Evolutionary conservation across 2,329 filamentous ascomycete genomes (phyloP).

Genomic region (Madurella fahalii): DNA sequence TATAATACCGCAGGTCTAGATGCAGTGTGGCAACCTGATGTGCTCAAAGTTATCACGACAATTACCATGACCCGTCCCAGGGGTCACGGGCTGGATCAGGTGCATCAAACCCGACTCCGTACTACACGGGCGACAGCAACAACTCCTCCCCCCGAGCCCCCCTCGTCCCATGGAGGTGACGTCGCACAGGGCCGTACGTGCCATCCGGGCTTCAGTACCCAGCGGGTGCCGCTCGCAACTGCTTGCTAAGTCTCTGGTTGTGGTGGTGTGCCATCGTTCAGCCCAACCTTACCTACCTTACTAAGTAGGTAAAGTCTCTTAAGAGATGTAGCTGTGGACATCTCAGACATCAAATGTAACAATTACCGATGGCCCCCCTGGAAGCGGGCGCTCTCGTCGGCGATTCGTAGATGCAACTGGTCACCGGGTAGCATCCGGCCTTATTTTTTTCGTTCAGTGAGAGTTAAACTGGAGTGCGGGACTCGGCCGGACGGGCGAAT

Average conservation of each 20-base stretch:
- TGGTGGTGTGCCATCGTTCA: background rate
- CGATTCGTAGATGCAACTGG: conserved; percentile 1
- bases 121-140: background rate
- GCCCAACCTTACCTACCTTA: background rate
- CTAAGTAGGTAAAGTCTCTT: background rate
- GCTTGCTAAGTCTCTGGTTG: background rate
- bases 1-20: too few relatives aligned
- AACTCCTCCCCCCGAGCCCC: too few relatives aligned
- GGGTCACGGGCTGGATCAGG: background rate
- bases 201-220: background rate
- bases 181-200: background rate
- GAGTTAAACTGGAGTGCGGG: background rate
- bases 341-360: conserved; percentile 5
- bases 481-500: conserved; percentile 20
- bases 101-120: background rate
- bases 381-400: background rate
- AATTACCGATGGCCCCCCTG: background rate
- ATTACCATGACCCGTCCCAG: too few relatives aligned
- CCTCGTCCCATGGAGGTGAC: background rate
- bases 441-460: conserved; percentile 12
- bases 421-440: conserved; percentile 24
- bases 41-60: too few relatives aligned
- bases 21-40: too few relatives aligned
- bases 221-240: too few relatives aligned
- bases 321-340: too few relatives aligned